Evolutionary conservation across 2,329 filamentous ascomycete species (phyloP).

Genomic region (Ophidiomyces ophidiicola): DNA sequence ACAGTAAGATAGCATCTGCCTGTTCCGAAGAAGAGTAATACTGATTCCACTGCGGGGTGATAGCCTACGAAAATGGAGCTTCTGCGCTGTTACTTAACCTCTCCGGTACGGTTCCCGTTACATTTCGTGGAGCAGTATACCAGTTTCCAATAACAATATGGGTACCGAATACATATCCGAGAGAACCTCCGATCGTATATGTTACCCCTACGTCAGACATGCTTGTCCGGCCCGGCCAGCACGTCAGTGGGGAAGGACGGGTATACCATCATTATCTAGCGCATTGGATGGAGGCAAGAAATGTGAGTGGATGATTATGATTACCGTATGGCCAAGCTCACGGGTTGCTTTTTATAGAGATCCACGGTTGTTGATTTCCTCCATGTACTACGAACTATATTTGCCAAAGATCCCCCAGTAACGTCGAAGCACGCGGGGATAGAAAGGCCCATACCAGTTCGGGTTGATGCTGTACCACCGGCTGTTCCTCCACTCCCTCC

Average conservation of each 20-base stretch:
- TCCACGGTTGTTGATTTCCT: slow-evolving; percentile 75
- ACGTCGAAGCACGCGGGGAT: slow-evolving; percentile 51
- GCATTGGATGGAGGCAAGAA: slow-evolving; percentile 78
- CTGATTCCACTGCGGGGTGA: background rate
- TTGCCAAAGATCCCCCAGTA: slow-evolving; percentile 88
- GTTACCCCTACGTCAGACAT: slow-evolving; percentile 81
- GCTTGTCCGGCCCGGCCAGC: slow-evolving; percentile 80
- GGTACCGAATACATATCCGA: slow-evolving; percentile 82
- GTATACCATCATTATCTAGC: slow-evolving; percentile 94
- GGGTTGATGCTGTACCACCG: slow-evolving; percentile 41
- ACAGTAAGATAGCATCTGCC: slow-evolving; percentile 52
- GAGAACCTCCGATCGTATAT: slow-evolving; percentile 73
- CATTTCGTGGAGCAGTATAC: slow-evolving; percentile 79
- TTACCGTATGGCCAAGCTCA: slow-evolving; percentile 9
- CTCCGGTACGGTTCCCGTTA: slow-evolving; percentile 77
- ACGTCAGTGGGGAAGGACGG: slow-evolving; percentile 84
- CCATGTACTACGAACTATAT: slow-evolving; percentile 69
- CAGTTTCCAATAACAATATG: slow-evolving; percentile 86
- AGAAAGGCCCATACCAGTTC: slow-evolving; percentile 25
- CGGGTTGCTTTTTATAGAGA: slow-evolving; percentile 41
- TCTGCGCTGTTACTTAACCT: slow-evolving; percentile 80
- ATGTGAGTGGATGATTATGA: slow-evolving; percentile 49
- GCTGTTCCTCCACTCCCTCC: slow-evolving; percentile 61
- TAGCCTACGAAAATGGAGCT: slow-evolving; percentile 77
- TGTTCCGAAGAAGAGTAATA: background rate